A percentile compares a stretch with the other conserved stretches of the same genome.
These are phyloP conservation scores for Rubia tinctorum DNA, from an alignment of 305 asterid genomes.

Conservation along the genomic window DNA sequence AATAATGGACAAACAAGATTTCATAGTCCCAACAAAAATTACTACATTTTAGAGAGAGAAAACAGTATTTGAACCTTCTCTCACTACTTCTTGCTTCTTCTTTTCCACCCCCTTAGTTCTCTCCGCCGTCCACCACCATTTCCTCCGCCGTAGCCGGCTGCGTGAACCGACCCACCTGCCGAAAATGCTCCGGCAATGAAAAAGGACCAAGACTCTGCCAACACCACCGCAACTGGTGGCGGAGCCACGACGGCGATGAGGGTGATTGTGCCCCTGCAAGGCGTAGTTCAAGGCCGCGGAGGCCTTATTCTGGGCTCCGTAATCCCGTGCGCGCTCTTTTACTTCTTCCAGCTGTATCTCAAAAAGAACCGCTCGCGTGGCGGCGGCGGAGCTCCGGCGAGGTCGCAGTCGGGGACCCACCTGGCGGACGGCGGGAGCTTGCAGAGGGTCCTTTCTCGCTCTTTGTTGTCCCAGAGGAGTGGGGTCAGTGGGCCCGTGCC, in stretches of 20 bases:
- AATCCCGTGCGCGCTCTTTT: constrained; percentile 75
- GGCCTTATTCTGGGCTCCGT: constrained; percentile 67
- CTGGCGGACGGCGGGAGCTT: constrained; percentile 31
- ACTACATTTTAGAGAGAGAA: constrained; percentile 4
- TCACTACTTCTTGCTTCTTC: neutral
- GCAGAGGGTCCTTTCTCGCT: constrained; percentile 55
- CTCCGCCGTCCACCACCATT: constrained; percentile 23
- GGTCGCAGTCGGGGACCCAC: constrained; percentile 29
- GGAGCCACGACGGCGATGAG: constrained; percentile 60
- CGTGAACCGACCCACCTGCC: neutral
- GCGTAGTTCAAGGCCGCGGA: constrained; percentile 69
- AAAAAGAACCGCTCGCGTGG: constrained; percentile 40
- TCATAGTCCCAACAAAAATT: constrained; percentile 4
- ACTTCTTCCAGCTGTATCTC: constrained; percentile 59
- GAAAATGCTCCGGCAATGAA: constrained; percentile 45
- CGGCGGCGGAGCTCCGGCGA: constrained; percentile 25
- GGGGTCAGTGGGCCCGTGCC: constrained; percentile 35
- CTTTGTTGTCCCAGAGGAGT: constrained; percentile 35
- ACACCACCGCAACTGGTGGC: constrained; percentile 35
- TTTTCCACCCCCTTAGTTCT: constrained; percentile 16
- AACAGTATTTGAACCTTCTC: constrained; percentile 12
- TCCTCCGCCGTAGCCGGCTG: neutral
- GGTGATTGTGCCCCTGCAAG: constrained; percentile 74
- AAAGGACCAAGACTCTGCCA: constrained; percentile 27
- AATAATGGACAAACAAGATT: neutral